These are phyloP conservation scores for Echium plantagineum DNA, from an alignment of 257 asterid species.

Conservation along the genomic window DNA sequence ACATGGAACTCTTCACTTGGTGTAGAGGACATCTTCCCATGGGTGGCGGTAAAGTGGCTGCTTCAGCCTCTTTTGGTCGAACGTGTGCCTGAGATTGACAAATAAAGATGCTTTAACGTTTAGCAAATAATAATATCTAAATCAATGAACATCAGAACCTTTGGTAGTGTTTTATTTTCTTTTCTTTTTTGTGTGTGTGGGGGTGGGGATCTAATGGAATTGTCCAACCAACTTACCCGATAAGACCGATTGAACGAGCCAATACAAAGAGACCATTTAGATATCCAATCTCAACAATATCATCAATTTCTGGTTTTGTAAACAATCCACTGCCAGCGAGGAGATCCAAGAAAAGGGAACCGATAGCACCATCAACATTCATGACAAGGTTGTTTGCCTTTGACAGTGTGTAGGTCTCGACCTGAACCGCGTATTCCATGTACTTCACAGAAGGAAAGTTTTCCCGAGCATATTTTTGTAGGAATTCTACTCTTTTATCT, in stretches of 20 bases:
- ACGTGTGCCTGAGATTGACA: slow-evolving; percentile 63
- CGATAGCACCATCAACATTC: slow-evolving; percentile 90
- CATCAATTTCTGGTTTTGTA: slow-evolving; percentile 77
- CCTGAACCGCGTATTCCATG: slow-evolving; percentile 86
- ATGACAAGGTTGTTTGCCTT: slow-evolving; percentile 79
- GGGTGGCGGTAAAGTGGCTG: slow-evolving; percentile 99
- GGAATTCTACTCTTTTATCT: slow-evolving; percentile 78
- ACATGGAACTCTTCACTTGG: slow-evolving; percentile 44
- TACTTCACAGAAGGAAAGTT: slow-evolving; percentile 76
- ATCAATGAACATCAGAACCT: background rate
- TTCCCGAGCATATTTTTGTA: slow-evolving; percentile 58
- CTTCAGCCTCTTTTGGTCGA: slow-evolving; percentile 96
- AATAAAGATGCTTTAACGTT: background rate
- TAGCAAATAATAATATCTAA: too few species aligned
- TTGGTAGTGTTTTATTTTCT: too few species aligned
- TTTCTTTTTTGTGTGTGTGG: background rate
- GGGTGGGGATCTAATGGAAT: background rate
- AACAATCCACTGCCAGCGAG: slow-evolving; percentile 94
- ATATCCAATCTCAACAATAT: slow-evolving; percentile 71
- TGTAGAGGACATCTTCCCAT: slow-evolving; percentile 99
- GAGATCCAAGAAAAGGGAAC: slow-evolving; percentile 82
- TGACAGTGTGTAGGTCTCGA: slow-evolving; percentile 68
- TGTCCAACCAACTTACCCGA: slow-evolving; percentile 67
- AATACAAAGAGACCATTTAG: slow-evolving; percentile 78
- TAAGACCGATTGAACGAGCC: slow-evolving; percentile 98